Conservation (phyloP, 2,329 filamentous ascomycete species). For the Colletotrichum viniferum region DNA sequence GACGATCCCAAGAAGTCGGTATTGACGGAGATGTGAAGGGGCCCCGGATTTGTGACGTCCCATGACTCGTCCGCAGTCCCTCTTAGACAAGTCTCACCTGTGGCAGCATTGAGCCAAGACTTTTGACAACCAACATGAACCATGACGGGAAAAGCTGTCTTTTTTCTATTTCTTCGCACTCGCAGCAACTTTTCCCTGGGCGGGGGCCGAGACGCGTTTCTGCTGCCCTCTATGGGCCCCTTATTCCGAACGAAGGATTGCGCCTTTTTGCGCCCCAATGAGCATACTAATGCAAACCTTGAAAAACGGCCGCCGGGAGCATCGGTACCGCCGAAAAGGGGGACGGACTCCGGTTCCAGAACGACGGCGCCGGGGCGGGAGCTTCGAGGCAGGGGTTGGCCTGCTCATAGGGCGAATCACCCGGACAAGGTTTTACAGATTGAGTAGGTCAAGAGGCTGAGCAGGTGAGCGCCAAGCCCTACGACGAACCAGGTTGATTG, state of each 20-base stretch:
- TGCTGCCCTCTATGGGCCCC: background rate
- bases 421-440: constrained; percentile 3
- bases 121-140: background rate
- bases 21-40: background rate
- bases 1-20: background rate
- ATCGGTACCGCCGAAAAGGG: constrained; percentile 14
- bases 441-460: constrained; percentile 9
- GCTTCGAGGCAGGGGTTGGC: background rate
- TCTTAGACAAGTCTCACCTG: background rate
- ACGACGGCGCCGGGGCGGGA: background rate
- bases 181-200: background rate
- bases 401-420: constrained; percentile 3
- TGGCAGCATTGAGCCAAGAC: constrained; percentile 7
- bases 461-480: constrained; percentile 1
- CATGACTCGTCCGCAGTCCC: background rate
- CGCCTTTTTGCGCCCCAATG: background rate
- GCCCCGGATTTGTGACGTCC: background rate
- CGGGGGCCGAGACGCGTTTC: background rate
- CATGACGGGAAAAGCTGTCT: background rate
- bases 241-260: background rate
- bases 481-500: constrained; percentile 15
- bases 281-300: background rate
- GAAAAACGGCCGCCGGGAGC: constrained; percentile 1
- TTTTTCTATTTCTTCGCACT: background rate
- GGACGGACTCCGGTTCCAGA: constrained; percentile 5